These are phyloP conservation scores for Fusarium sacchari DNA, from an alignment of 2,329 filamentous ascomycete species.

Conservation along the genomic window DNA sequence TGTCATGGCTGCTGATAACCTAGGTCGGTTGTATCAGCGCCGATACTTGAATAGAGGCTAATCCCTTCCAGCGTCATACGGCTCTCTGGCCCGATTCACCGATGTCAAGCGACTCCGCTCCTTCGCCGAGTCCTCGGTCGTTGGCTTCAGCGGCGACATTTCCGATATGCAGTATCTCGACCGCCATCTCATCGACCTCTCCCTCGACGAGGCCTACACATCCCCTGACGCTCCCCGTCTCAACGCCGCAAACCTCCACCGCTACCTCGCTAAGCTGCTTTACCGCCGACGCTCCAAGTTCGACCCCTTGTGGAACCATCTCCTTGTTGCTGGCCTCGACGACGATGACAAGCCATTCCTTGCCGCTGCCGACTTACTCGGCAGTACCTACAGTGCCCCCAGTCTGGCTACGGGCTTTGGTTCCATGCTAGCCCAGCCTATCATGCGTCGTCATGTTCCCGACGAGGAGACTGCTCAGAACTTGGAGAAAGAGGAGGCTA, in stretches of 20 bases:
- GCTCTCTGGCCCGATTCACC: conserved; percentile 94
- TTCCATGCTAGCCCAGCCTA: conserved; percentile 89
- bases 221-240: conserved; percentile 61
- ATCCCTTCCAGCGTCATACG: conserved; percentile 81
- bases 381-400: conserved; percentile 89
- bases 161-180: conserved; percentile 99
- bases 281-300: conserved; percentile 96
- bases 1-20: conserved; percentile 95
- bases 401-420: conserved; percentile 94
- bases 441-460: conserved; percentile 84
- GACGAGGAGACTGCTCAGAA: conserved; percentile 81
- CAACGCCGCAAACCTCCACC: conserved; percentile 94
- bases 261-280: conserved; percentile 94
- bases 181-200: conserved; percentile 86
- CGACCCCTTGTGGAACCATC: conserved; percentile 96
- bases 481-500: conserved; percentile 80
- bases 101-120: conserved; percentile 94
- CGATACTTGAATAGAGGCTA: conserved; percentile 1
- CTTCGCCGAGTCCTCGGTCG: conserved; percentile 84
- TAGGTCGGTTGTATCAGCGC: conserved; percentile 68
- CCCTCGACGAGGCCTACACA: conserved; percentile 88
- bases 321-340: conserved; percentile 91
- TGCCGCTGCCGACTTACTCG: conserved; percentile 88
- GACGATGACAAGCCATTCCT: conserved; percentile 85
- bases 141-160: conserved; percentile 96